Evolutionary conservation across 1,284 basidiomycete species (phyloP), one percentile per base, ranked within the genome.

Genomic region (Sanguinoderma infundibulare): DNA sequence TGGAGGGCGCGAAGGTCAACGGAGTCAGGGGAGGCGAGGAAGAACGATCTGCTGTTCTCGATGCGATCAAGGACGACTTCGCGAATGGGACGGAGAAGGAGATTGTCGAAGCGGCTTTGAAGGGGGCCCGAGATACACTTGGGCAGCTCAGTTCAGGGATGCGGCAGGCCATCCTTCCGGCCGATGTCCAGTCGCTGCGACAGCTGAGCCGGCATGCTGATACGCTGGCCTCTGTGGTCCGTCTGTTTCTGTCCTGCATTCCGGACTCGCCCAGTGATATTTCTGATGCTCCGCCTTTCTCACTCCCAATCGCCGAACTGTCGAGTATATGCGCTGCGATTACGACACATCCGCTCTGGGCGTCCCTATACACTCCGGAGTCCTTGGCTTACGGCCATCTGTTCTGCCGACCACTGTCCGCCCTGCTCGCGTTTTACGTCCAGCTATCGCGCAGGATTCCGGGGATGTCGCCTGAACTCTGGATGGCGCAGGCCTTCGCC

Each of bases 1-100:
- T 93, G 5, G 88, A 91, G 66, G 94, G 95, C 0, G 82, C 85
- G 17, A 81, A 79, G 57, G 79, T 95, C 34, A 96, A 97, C 72
- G 83, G 84, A 0, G 73, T 86, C 12, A 83, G 78, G 66, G 82
- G 83, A 1, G 94, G 94, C 0, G 85, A 88, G 65, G 74, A 74
- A 15, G 92, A 94, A 70, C 81, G 86, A 58, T 68, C 66, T 10
- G 72, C 72, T 12, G 77, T 77, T 9, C 60, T 83, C 3, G 69
- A 72, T 7, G 64, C 70, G 15, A 55, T 86, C 10, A 70, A 68
- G 61, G 57, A 64, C 2, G 78, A 76, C 0, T 87, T 89, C 63
- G 74, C 75, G n/a, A 51, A 54, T 15, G 78, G 81, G 3, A 67
- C 65, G 15, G 81, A 82, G 65, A 74, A 73, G 51, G 65, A 64